Base-by-base conservation (phyloP, 805 yeast species). In the Spathaspora girioi region DNA sequence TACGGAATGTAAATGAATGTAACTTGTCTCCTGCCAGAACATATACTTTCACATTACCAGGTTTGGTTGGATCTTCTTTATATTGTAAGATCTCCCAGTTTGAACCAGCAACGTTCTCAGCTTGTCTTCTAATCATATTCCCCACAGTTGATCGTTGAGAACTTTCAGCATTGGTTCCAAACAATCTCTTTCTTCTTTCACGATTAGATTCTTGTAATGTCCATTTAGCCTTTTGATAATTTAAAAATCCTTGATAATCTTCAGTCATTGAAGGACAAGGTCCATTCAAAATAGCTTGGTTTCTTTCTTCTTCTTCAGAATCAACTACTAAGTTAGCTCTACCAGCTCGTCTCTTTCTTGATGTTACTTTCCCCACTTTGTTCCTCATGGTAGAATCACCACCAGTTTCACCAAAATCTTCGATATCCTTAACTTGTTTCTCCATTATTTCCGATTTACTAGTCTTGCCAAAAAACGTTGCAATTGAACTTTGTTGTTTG, bases 191-290 rank as follows among this genome's bases (percentile, higher is more conserved):
- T 62, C 97, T 79, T 60, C 96, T 80, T 49, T 77, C 79, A 58
- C 90, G 78, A 53, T 86, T 87, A 54, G 81, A 80, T n/a, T 80
- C 78, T 64, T 90, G 96, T 11, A 82, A 72, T 46, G 72, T 80
- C 99, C 99, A 94, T 62, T 89, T 89, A n/a, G 83, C 78, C 66
- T 93, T 91, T 67, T 88, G 93, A 61, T 87, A 87, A 29, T 71
- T 69, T 53, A 94, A 72, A 72, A 87, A 88, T 0, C 79, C 86
- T 15, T 65, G 78, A 66, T 88, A 88, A 59, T 88, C 91, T 12
- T 74, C 84, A 0, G 73, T 69, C 66, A 87, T 84, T 6, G 83
- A 77, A 0, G 96, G 96, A 64, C 88, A 83, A 2, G 75, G 68
- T 1, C 79, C 81, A 50, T 70, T 75, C 50, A 81, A 61, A 3